phyloP scores from a whole-genome alignment of 208 protist genomes.

The Lotmaria passim region DNA sequence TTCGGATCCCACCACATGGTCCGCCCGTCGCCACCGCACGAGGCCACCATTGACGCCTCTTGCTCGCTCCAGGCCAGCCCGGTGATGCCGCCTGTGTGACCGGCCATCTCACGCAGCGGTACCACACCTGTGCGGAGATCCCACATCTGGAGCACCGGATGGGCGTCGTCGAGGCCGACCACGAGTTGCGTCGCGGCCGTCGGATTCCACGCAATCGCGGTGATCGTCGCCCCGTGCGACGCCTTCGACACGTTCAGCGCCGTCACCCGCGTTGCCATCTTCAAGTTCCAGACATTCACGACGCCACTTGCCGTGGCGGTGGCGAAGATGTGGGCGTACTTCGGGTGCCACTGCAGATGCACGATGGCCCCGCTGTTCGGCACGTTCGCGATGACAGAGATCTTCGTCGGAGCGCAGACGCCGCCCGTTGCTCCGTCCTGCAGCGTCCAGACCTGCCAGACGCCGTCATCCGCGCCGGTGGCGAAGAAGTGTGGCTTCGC shows the following conservation, averaged over 20 bases:
- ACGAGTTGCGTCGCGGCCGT: conserved; percentile 91
- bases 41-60: conserved; percentile 92
- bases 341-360: conserved; percentile 83
- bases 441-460: conserved; percentile 93
- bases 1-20: conserved; percentile 95
- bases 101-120: conserved; percentile 79
- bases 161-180: conserved; percentile 90
- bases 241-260: conserved; percentile 85
- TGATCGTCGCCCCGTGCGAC: conserved; percentile 55
- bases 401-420: conserved; percentile 34
- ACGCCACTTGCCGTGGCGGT: conserved; percentile 87
- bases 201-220: conserved; percentile 96
- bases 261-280: conserved; percentile 83
- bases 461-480: conserved; percentile 66
- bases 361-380: conserved; percentile 50
- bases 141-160: conserved; percentile 96
- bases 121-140: conserved; percentile 94
- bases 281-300: conserved; percentile 96
- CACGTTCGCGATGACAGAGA: conserved; percentile 76
- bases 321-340: conserved; percentile 93
- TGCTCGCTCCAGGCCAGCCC: conserved; percentile 92
- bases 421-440: conserved; percentile 70
- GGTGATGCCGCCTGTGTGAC: conserved; percentile 92
- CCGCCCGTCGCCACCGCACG: conserved; percentile 93
- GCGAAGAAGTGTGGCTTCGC: conserved; percentile 88